A percentile compares a stretch with the other conserved stretches of the same genome.
Evolutionary conservation across 192 early-diverging fungal species (phyloP).

Genomic region (Coemansia sp.): DNA sequence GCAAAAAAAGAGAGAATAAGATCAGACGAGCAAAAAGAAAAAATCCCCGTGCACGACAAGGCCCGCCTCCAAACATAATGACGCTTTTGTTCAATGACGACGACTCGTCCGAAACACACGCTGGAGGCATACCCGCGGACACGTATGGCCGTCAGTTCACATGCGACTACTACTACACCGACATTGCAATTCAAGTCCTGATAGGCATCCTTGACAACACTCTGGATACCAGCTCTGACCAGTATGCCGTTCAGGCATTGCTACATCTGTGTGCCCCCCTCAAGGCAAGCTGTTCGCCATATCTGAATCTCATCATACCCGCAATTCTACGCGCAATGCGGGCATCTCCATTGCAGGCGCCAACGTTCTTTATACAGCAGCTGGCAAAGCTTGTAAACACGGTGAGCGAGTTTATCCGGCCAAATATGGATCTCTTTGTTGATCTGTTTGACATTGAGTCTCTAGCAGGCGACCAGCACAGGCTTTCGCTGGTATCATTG

Average conservation of each 20-base stretch:
- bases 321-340: slow-evolving; percentile 85
- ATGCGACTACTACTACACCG: slow-evolving; percentile 82
- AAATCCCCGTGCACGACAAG: background rate
- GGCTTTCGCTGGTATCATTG: slow-evolving; percentile 77
- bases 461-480: slow-evolving; percentile 63
- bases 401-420: slow-evolving; percentile 87
- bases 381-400: slow-evolving; percentile 79
- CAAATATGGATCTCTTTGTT: slow-evolving; percentile 79
- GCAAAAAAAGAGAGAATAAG: background rate
- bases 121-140: slow-evolving; percentile 21
- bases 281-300: slow-evolving; percentile 12
- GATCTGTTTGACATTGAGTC: slow-evolving; percentile 75
- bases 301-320: slow-evolving; percentile 69
- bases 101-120: slow-evolving; percentile 1
- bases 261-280: slow-evolving; percentile 92
- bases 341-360: slow-evolving; percentile 70
- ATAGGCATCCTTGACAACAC: slow-evolving; percentile 87
- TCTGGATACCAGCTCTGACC: slow-evolving; percentile 78
- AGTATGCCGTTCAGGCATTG: slow-evolving; percentile 83
- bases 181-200: slow-evolving; percentile 83
- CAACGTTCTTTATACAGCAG: slow-evolving; percentile 90
- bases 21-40: background rate
- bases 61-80: slow-evolving; percentile 27
- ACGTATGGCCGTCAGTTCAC: slow-evolving; percentile 17
- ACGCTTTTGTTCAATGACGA: slow-evolving; percentile 20